phyloP scores from a whole-genome alignment of 305 asterid species.

The Euphrasia arctica region DNA sequence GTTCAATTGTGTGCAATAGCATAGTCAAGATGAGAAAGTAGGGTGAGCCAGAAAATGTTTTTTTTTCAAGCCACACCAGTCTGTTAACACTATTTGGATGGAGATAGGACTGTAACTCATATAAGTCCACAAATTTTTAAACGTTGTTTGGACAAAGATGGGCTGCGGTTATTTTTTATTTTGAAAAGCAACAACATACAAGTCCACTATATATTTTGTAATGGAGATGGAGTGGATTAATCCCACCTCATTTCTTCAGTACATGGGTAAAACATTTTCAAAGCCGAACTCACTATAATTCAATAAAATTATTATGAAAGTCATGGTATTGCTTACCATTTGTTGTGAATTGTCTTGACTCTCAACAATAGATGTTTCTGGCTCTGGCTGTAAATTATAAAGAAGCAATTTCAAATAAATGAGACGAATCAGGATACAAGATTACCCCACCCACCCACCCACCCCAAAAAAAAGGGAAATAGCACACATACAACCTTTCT shows the following conservation, averaged over 20 bases:
- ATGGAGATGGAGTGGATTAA: neutral
- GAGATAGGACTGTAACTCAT: neutral
- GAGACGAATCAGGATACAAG: slow-evolving; percentile 14
- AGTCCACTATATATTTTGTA: neutral
- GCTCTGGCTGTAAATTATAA: slow-evolving; percentile 59
- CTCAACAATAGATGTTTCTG: slow-evolving; percentile 53
- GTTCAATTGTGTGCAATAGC: neutral
- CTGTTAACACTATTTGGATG: neutral
- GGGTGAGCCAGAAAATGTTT: neutral
- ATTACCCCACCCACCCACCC: neutral
- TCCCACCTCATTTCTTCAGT: neutral
- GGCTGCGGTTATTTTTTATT: too few species aligned
- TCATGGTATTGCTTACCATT: slow-evolving; percentile 40
- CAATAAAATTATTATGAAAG: neutral
- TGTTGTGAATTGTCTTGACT: slow-evolving; percentile 59
- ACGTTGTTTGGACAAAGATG: neutral
- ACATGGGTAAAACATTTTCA: neutral
- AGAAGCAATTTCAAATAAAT: slow-evolving; percentile 17
- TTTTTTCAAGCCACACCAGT: neutral
- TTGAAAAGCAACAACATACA: too few species aligned
- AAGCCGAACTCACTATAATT: slow-evolving; percentile 1
- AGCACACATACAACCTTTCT: slow-evolving; percentile 57
- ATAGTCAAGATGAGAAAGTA: neutral
- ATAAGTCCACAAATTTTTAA: neutral
- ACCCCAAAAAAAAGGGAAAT: neutral